Percentiles rank a stretch among this genome's conserved stretches.
phyloP scores from a whole-genome alignment of 140 eudicot species.

The Bidens hawaiensis region DNA sequence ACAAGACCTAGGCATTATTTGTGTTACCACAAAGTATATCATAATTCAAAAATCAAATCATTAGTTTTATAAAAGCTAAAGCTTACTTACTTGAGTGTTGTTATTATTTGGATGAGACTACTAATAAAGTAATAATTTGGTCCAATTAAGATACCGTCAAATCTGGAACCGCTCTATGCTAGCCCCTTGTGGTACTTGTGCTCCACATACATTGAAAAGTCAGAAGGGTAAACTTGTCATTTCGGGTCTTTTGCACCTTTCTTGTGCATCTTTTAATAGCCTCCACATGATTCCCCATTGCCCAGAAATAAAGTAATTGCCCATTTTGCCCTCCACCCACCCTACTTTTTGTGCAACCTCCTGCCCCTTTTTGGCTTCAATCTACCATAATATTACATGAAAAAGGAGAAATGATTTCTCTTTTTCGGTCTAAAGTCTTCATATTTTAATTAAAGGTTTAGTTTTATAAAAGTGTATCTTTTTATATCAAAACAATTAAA shows the following conservation, averaged over 20 bases:
- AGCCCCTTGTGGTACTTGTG: no score
- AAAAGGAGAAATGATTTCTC: background rate
- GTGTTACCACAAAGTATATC: background rate
- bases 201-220: background rate
- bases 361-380: constrained; percentile 6
- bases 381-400: background rate
- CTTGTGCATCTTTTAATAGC: background rate
- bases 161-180: constrained; percentile 5
- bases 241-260: background rate
- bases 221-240: no score
- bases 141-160: constrained; percentile 20
- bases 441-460: background rate
- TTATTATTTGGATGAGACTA: constrained; percentile 12
- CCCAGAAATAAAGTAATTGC: no score
- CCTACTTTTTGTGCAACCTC: constrained; percentile 4
- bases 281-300: background rate
- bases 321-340: constrained; percentile 16
- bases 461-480: no score
- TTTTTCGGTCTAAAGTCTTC: background rate
- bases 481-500: no score
- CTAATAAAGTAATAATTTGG: constrained; percentile 20
- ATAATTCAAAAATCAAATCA: background rate
- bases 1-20: no score
- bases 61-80: constrained; percentile 1
- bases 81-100: constrained; percentile 4